Percentiles rank a stretch among this genome's conserved stretches.
These are phyloP conservation scores for Endotrypanum monterogeii DNA, from an alignment of 208 protist species.

Conservation along the genomic window DNA sequence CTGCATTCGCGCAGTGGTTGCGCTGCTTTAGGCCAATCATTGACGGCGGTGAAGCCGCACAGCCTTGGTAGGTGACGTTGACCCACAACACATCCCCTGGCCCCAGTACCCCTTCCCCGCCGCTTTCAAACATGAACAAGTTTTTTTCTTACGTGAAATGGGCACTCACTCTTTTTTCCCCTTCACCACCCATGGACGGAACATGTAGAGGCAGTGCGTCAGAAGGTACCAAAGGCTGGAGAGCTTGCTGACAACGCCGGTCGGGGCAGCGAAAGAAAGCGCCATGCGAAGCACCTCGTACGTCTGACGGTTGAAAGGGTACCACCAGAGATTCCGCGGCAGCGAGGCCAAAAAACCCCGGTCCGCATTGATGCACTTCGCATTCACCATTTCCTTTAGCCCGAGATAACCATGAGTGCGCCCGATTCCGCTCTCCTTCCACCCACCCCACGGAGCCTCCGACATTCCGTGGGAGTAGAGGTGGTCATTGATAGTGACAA, in stretches of 20 bases:
- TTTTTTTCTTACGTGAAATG: no score
- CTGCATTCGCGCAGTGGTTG: neutral
- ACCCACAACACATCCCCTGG: no score
- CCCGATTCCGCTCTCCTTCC: constrained; percentile 88
- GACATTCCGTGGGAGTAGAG: constrained; percentile 68
- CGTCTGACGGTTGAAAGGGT: constrained; percentile 48
- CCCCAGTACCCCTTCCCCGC: neutral
- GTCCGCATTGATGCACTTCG: constrained; percentile 82
- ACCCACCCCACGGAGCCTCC: constrained; percentile 87
- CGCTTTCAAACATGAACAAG: no score
- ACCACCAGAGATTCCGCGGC: constrained; percentile 82
- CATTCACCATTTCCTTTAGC: constrained; percentile 84
- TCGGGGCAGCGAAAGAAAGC: constrained; percentile 41
- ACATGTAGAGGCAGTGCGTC: constrained; percentile 50
- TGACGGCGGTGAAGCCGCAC: neutral
- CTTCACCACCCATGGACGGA: constrained; percentile 50
- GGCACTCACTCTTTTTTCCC: constrained; percentile 17
- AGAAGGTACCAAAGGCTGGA: constrained; percentile 33
- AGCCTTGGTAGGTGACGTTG: neutral
- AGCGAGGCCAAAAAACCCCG: constrained; percentile 29
- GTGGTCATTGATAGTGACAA: constrained; percentile 88
- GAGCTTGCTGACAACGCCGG: constrained; percentile 31
- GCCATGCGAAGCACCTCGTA: constrained; percentile 41
- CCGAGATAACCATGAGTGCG: constrained; percentile 81
- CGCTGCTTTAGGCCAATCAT: neutral